These are phyloP conservation scores for Aspergillus udagawae DNA, from an alignment of 2,329 filamentous ascomycete species.

Conservation along the genomic window DNA sequence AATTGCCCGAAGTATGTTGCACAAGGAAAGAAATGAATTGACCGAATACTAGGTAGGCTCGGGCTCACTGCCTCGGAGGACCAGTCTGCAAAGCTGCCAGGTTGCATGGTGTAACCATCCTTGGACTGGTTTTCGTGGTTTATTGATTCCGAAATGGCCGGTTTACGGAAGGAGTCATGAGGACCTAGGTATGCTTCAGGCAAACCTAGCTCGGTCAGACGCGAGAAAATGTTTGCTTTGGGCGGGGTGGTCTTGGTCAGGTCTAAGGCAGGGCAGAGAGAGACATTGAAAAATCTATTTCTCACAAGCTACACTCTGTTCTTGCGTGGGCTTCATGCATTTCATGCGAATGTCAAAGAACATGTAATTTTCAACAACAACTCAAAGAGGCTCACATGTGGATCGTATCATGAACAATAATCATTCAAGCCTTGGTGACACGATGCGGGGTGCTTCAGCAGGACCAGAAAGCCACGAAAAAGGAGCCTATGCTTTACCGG, in stretches of 20 bases:
- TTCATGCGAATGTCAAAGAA: neutral
- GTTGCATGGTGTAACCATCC: neutral
- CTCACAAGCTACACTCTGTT: neutral
- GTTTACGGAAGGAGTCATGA: neutral
- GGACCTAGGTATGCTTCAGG: neutral
- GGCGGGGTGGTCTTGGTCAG: neutral
- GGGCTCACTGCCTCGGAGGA: neutral
- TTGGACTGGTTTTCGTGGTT: neutral
- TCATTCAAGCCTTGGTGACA: neutral
- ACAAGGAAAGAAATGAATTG: neutral
- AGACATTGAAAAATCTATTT: neutral
- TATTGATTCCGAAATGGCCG: neutral
- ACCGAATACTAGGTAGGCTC: neutral
- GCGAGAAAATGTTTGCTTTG: neutral
- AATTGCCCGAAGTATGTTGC: neutral
- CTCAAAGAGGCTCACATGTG: neutral
- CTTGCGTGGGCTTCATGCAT: neutral
- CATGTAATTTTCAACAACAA: neutral
- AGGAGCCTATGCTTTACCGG: conserved; percentile 4
- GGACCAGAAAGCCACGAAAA: neutral
- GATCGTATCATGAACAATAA: neutral
- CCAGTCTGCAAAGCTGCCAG: neutral
- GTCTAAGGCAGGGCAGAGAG: neutral
- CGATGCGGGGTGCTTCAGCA: no score
- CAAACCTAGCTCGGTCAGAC: neutral